Evolutionary conservation across 1,284 basidiomycete genomes (phyloP).

Genomic region (Cutaneotrichosporon arboriforme): DNA sequence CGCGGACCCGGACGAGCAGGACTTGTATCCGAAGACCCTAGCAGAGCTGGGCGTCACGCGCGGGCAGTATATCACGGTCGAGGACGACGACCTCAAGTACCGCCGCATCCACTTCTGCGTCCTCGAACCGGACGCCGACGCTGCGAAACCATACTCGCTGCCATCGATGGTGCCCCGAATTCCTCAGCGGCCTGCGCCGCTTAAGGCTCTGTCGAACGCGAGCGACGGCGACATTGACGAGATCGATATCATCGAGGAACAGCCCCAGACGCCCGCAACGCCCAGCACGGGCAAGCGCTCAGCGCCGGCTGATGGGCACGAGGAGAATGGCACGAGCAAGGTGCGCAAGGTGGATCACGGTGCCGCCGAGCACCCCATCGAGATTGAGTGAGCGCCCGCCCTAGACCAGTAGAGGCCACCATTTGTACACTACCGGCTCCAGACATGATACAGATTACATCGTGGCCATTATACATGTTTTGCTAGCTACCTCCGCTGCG

Average conservation of each 20-base stretch:
- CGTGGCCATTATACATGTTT: not conserved
- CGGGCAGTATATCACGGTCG: slow-evolving; percentile 72
- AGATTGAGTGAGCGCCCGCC: slow-evolving; percentile 3
- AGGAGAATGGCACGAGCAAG: not conserved
- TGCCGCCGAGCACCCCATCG: slow-evolving; percentile 22
- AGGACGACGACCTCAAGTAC: slow-evolving; percentile 63
- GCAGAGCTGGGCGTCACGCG: slow-evolving; percentile 39
- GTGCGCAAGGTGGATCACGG: slow-evolving; percentile 13
- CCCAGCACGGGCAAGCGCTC: slow-evolving; percentile 6
- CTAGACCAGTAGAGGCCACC: slow-evolving; percentile 1
- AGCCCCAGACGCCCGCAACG: not conserved
- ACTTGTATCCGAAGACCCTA: slow-evolving; percentile 41
- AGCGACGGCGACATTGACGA: slow-evolving; percentile 6
- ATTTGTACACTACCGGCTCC: not conserved
- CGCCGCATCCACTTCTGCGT: slow-evolving; percentile 69
- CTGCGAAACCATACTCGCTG: slow-evolving; percentile 6
- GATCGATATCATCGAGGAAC: not conserved
- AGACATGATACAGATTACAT: not conserved
- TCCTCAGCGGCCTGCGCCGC: slow-evolving; percentile 8
- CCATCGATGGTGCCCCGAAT: slow-evolving; percentile 13
- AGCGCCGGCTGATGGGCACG: slow-evolving; percentile 7
- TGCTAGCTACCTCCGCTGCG: too few relatives aligned
- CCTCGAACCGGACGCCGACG: slow-evolving; percentile 52
- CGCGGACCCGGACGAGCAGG: slow-evolving; percentile 45
- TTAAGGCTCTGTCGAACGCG: slow-evolving; percentile 1